Percentiles rank a stretch among this genome's conserved stretches.
Conservation (phyloP, 192 early-diverging fungal genomes). For the Coemansia sp. region DNA sequence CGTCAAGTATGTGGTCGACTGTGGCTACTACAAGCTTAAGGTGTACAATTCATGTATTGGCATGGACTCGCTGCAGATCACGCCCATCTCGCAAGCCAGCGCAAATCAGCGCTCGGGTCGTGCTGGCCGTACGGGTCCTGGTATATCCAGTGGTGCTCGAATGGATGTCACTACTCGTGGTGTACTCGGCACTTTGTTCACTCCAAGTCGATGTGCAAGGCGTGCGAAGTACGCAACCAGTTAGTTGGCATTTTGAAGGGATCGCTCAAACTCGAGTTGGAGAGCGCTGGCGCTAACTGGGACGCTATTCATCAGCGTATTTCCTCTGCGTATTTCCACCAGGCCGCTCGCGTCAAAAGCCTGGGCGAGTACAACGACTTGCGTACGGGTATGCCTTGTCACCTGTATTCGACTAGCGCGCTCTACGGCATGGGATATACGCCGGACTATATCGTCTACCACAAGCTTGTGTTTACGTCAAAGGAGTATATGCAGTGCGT, state of each 20-base stretch:
- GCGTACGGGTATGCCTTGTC: constrained; percentile 95
- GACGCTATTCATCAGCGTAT: constrained; percentile 92
- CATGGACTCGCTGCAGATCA: constrained; percentile 95
- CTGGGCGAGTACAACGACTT: constrained; percentile 97
- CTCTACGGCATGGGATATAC: constrained; percentile 82
- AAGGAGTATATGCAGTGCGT: constrained; percentile 99
- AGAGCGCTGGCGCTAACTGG: constrained; percentile 89
- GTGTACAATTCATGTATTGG: constrained; percentile 95
- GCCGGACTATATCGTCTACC: constrained; percentile 97
- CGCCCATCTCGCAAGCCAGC: constrained; percentile 93
- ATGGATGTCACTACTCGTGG: too few relatives aligned
- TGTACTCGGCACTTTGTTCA: too few relatives aligned
- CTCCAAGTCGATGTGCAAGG: constrained; percentile 65
- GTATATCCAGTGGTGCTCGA: constrained; percentile 55
- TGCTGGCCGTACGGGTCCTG: constrained; percentile 95
- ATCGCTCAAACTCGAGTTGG: constrained; percentile 61
- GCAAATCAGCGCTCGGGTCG: constrained; percentile 96
- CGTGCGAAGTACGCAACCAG: constrained; percentile 66
- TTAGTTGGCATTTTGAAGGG: constrained; percentile 67
- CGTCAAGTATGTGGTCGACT: constrained; percentile 94
- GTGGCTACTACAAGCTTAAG: constrained; percentile 96
- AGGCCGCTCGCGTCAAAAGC: constrained; percentile 89
- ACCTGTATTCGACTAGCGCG: constrained; percentile 93
- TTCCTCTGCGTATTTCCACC: constrained; percentile 98
- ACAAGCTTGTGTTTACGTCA: constrained; percentile 94